Conservation (phyloP, 176 grass and related monocot genomes). For the Luzula sylvatica region DNA sequence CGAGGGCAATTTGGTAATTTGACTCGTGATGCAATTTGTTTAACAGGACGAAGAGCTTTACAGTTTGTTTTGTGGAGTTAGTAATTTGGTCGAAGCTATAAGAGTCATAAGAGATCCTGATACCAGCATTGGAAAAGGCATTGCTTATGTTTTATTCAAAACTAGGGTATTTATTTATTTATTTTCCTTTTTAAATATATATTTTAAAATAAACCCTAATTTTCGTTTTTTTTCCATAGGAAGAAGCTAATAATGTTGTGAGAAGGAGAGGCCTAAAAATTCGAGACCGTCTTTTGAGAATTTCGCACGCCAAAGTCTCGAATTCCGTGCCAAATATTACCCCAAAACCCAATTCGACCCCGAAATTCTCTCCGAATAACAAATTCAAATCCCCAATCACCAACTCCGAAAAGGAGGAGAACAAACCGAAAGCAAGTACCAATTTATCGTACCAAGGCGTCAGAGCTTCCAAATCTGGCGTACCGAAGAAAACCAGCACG, state of each 20-base stretch:
- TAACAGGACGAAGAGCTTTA: slow-evolving; percentile 95
- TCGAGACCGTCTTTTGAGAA: slow-evolving; percentile 54
- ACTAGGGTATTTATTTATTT: slow-evolving; percentile 78
- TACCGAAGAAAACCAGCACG: slow-evolving; percentile 42
- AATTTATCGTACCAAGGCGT: slow-evolving; percentile 64
- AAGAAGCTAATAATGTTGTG: slow-evolving; percentile 47
- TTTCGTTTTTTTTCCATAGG: slow-evolving; percentile 22
- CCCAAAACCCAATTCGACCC: slow-evolving; percentile 4
- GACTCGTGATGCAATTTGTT: not conserved
- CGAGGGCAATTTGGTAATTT: not conserved
- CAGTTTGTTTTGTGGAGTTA: slow-evolving; percentile 51
- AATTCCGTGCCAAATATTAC: slow-evolving; percentile 28
- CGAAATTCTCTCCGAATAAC: not conserved
- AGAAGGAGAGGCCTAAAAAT: slow-evolving; percentile 45
- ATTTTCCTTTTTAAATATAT: not conserved
- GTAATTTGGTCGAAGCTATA: slow-evolving; percentile 69
- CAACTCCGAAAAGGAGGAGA: slow-evolving; percentile 17
- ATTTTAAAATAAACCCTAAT: slow-evolving; percentile 2
- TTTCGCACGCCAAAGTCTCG: slow-evolving; percentile 49
- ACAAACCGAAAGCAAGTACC: slow-evolving; percentile 29
- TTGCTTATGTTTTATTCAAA: slow-evolving; percentile 91
- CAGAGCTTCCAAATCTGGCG: slow-evolving; percentile 60
- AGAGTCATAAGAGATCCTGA: slow-evolving; percentile 74
- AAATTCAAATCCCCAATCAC: slow-evolving; percentile 13
- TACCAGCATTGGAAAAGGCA: slow-evolving; percentile 79